Evolutionary conservation across 768 basidiomycete genomes (phyloP).

Genomic region (Tylopilus plumbeoviolaceoides): DNA sequence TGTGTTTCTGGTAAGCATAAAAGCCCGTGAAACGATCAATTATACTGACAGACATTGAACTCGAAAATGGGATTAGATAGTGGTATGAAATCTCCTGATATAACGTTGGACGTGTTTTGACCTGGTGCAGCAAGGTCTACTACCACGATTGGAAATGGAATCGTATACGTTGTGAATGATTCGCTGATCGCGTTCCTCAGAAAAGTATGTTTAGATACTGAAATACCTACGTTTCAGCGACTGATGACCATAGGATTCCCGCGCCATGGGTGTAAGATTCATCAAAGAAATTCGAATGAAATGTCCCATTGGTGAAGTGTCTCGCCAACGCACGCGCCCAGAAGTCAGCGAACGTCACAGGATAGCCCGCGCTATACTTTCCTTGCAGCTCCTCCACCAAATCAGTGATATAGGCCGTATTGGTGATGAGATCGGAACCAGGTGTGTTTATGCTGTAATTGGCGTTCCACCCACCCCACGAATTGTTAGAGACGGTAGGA

Average conservation of each 20-base stretch:
- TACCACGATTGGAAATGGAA: constrained; percentile 41
- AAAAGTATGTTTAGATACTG: constrained; percentile 1
- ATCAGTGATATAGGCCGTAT: constrained; percentile 11
- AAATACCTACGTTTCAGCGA: constrained; percentile 31
- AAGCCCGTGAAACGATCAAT: background rate
- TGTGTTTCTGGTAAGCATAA: constrained; percentile 11
- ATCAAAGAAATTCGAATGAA: constrained; percentile 26
- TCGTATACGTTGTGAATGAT: constrained; percentile 30
- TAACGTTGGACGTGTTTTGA: constrained; percentile 22
- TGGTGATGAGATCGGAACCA: background rate
- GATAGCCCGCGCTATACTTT: constrained; percentile 29
- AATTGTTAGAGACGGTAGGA: constrained; percentile 12
- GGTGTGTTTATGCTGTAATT: no score
- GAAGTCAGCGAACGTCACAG: constrained; percentile 28
- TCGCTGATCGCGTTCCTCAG: constrained; percentile 20
- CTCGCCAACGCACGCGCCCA: constrained; percentile 29
- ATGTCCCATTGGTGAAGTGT: constrained; percentile 40
- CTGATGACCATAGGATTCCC: constrained; percentile 33
- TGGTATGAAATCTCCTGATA: constrained; percentile 25
- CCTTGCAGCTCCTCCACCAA: constrained; percentile 27
- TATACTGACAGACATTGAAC: constrained; percentile 32
- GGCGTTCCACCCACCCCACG: constrained; percentile 36
- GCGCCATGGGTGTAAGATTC: constrained; percentile 32
- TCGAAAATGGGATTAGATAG: constrained; percentile 33
- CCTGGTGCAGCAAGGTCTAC: constrained; percentile 21